A percentile compares a stretch with the other conserved stretches of the same genome.
Conservation (phyloP, 75 land plant species). For the Azolla pinnata region DNA sequence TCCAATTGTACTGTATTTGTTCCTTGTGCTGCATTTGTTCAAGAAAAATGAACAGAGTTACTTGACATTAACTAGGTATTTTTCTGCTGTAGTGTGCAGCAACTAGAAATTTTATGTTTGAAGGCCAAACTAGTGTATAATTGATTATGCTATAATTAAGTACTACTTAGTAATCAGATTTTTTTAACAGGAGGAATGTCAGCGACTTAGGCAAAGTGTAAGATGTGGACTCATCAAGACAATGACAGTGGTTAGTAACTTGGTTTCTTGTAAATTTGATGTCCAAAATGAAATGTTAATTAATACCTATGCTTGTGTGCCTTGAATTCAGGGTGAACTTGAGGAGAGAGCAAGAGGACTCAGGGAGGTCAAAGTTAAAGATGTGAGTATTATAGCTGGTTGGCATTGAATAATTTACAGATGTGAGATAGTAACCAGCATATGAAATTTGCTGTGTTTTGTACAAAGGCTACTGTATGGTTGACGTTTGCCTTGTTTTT, state of each 20-base stretch:
- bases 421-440: too few species aligned
- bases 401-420: too few species aligned
- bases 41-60: not conserved
- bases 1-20: too few species aligned
- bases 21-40: not conserved
- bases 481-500: too few species aligned
- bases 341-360: slow-evolving; percentile 71
- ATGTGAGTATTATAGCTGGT: slow-evolving; percentile 42
- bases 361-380: slow-evolving; percentile 80
- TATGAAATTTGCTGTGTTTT: not conserved
- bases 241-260: slow-evolving; percentile 81
- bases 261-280: too few species aligned
- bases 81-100: too few species aligned
- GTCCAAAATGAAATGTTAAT: too few species aligned
- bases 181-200: slow-evolving; percentile 78
- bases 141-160: not conserved
- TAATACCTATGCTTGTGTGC: not conserved
- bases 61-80: too few species aligned
- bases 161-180: not conserved
- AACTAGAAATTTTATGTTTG: not conserved
- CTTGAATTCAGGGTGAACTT: slow-evolving; percentile 61
- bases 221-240: slow-evolving; percentile 77
- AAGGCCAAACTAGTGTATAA: not conserved
- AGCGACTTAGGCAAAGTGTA: slow-evolving; percentile 80
- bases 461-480: too few species aligned